Percentiles rank a stretch among this genome's conserved stretches.
Evolutionary conservation across 164 flowering plant genomes (phyloP).

Genomic region (Vitis rotundifolia): DNA sequence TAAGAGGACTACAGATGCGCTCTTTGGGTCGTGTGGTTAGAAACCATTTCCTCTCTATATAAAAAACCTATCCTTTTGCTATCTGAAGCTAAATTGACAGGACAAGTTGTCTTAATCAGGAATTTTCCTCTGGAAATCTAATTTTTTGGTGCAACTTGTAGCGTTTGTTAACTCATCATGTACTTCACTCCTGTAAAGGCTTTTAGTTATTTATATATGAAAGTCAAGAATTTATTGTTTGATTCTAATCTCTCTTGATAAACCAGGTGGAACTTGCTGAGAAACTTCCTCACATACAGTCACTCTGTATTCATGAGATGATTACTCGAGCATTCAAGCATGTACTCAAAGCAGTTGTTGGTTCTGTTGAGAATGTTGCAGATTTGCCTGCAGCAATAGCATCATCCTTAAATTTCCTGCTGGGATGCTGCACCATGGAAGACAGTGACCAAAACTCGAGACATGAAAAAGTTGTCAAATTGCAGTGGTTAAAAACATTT

Average conservation of each 20-base stretch:
- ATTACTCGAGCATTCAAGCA: constrained; percentile 92
- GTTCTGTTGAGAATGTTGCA: constrained; percentile 46
- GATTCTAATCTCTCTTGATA: constrained; percentile 9
- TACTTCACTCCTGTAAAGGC: too few species aligned
- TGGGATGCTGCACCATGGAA: constrained; percentile 45
- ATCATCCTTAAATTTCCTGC: constrained; percentile 66
- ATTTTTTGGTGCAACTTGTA: too few species aligned
- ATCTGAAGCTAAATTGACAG: not conserved
- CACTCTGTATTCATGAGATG: constrained; percentile 96
- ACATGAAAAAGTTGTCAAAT: constrained; percentile 46
- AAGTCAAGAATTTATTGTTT: not conserved
- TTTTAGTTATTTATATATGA: too few species aligned
- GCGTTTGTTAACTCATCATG: too few species aligned
- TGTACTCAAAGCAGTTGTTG: constrained; percentile 64
- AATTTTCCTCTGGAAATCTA: too few species aligned
- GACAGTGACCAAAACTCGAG: constrained; percentile 21
- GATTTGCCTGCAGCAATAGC: constrained; percentile 69
- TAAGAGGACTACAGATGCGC: constrained; percentile 81
- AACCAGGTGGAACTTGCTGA: constrained; percentile 84
- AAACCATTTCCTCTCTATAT: not conserved
- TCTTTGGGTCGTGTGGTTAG: constrained; percentile 95
- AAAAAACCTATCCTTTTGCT: not conserved
- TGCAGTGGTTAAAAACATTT: constrained; percentile 61
- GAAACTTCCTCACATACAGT: constrained; percentile 91
- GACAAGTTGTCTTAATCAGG: too few species aligned